phyloP scores from a whole-genome alignment of 129 eudicot genomes.

The Lactuca sativa region DNA sequence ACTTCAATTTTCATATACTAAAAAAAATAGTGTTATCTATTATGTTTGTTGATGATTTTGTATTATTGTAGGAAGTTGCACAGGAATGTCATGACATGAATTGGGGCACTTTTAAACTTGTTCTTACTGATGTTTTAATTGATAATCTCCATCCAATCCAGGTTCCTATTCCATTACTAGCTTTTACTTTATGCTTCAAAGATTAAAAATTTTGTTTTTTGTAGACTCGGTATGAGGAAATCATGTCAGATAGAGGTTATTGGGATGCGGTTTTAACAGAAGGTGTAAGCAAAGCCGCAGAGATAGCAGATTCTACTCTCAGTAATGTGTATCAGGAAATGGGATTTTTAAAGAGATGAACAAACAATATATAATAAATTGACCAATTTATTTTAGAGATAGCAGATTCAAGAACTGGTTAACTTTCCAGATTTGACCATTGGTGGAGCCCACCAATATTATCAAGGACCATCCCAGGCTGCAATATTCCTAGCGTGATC shows the following conservation, averaged over 20 bases:
- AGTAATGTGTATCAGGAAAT: conserved; percentile 76
- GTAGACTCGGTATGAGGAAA: conserved; percentile 80
- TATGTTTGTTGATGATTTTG: not conserved
- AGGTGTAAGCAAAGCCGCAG: conserved; percentile 82
- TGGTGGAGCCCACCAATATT: too few species aligned
- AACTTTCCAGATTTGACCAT: too few species aligned
- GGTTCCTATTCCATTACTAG: conserved; percentile 39
- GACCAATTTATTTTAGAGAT: too few species aligned
- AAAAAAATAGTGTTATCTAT: too few species aligned
- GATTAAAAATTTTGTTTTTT: conserved; percentile 10
- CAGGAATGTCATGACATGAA: conserved; percentile 82
- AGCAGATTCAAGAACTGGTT: too few species aligned
- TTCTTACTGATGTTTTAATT: conserved; percentile 79
- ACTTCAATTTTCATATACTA: conserved; percentile 6
- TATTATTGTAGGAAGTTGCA: conserved; percentile 73
- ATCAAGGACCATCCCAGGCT: too few species aligned
- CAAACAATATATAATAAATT: too few species aligned
- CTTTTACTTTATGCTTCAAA: conserved; percentile 1
- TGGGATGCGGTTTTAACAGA: conserved; percentile 75
- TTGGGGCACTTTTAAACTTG: conserved; percentile 82
- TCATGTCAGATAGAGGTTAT: conserved; percentile 63
- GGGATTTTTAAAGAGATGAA: conserved; percentile 80
- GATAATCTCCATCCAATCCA: conserved; percentile 87
- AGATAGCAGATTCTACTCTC: conserved; percentile 70
- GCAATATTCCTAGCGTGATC: too few species aligned